Percentiles rank a stretch among this genome's conserved stretches.
Conservation (phyloP, 2,329 filamentous ascomycete genomes). For the Lasiodiplodia gonubiensis region DNA sequence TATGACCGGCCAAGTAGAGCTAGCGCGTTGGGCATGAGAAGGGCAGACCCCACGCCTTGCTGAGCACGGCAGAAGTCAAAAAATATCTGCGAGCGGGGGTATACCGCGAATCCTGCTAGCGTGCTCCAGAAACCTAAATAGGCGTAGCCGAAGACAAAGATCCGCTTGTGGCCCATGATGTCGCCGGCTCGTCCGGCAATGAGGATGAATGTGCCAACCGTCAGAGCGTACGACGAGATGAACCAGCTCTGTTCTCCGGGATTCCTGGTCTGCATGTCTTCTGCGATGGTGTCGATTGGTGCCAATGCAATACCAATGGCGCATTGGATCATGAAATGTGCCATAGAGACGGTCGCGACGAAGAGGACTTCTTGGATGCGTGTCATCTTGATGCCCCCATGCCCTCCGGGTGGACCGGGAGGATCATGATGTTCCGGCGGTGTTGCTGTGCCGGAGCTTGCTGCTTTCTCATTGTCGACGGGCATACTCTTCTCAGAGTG, state of each 20-base stretch:
- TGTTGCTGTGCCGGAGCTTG: neutral
- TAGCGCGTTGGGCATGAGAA: constrained; percentile 47
- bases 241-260: constrained; percentile 53
- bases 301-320: constrained; percentile 43
- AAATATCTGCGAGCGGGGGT: constrained; percentile 39
- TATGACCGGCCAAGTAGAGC: constrained; percentile 45
- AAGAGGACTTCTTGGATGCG: constrained; percentile 36
- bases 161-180: constrained; percentile 50
- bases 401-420: neutral
- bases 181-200: constrained; percentile 54
- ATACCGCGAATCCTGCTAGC: constrained; percentile 47
- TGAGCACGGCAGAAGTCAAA: constrained; percentile 46
- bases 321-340: constrained; percentile 41
- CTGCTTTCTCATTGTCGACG: neutral
- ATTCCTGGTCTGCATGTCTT: constrained; percentile 48
- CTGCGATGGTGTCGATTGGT: constrained; percentile 54
- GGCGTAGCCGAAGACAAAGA: constrained; percentile 49
- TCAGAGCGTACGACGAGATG: constrained; percentile 51
- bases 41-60: constrained; percentile 48
- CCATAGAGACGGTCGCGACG: constrained; percentile 37
- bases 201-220: constrained; percentile 54
- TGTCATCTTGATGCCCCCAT: constrained; percentile 32
- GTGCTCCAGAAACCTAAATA: constrained; percentile 50
- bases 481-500: neutral
- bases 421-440: neutral